phyloP scores from a whole-genome alignment of 345 rosid genomes.

The Eucalyptus caleyi region DNA sequence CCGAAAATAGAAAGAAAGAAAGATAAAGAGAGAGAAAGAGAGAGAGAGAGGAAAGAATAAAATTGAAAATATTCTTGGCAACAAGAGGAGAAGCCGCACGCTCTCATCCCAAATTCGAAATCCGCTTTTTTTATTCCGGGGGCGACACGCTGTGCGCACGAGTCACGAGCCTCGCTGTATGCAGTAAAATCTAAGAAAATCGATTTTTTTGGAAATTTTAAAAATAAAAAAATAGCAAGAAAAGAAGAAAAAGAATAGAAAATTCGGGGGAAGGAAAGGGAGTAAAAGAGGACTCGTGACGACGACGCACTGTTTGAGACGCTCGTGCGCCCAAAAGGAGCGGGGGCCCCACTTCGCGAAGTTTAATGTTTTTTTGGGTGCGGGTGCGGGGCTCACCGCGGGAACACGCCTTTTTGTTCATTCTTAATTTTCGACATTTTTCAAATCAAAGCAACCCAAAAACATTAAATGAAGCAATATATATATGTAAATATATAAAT shows the following conservation, averaged over 20 bases:
- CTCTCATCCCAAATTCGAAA: neutral
- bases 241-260: neutral
- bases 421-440: neutral
- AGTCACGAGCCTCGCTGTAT: neutral
- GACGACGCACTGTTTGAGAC: neutral
- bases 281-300: neutral
- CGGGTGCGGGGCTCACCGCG: neutral
- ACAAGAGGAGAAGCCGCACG: neutral
- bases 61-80: neutral
- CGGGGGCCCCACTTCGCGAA: neutral
- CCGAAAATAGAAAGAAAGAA: neutral
- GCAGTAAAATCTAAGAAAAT: neutral
- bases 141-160: neutral
- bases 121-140: neutral
- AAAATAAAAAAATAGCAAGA: no score
- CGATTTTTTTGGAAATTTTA: neutral
- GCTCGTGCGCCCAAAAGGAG: slow-evolving; percentile 2
- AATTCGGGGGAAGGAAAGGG: neutral
- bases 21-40: neutral
- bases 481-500: no score
- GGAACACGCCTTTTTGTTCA: neutral
- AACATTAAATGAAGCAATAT: neutral
- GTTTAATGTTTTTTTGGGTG: neutral
- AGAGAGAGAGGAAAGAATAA: neutral
- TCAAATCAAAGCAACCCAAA: neutral